Percentiles rank a stretch among this genome's conserved stretches.
These are phyloP conservation scores for Bretschneidera sinensis DNA, from an alignment of 345 rosid genomes.

Conservation along the genomic window DNA sequence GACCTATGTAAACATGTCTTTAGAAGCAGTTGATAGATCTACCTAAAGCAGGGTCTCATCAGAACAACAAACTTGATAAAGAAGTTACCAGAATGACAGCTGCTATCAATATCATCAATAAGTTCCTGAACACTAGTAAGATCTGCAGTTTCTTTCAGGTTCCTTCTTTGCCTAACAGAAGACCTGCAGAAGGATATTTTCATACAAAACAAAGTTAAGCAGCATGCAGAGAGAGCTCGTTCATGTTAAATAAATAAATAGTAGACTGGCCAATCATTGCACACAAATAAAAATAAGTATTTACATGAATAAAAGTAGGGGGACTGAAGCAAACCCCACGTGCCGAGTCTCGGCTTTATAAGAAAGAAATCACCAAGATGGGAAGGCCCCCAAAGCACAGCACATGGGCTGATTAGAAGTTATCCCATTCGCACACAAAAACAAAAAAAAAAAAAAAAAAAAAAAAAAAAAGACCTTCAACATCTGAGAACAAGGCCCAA, in stretches of 20 bases:
- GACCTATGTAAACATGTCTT: constrained; percentile 39
- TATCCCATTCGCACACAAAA: too few species aligned
- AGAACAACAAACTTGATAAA: constrained; percentile 10
- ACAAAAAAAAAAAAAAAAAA: too few species aligned
- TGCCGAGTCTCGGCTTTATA: too few species aligned
- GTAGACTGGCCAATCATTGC: too few species aligned
- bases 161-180: constrained; percentile 80
- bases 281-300: too few species aligned
- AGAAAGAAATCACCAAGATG: too few species aligned
- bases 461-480: too few species aligned
- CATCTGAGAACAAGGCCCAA: too few species aligned
- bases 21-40: constrained; percentile 3
- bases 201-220: not conserved
- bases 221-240: not conserved
- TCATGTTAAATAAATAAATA: not conserved
- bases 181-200: constrained; percentile 38
- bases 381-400: too few species aligned
- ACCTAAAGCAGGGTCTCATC: constrained; percentile 4
- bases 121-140: constrained; percentile 91
- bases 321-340: too few species aligned
- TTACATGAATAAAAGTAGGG: too few species aligned
- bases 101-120: constrained; percentile 51
- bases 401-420: too few species aligned
- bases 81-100: constrained; percentile 60
- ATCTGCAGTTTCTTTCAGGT: constrained; percentile 87